Conservation (phyloP, 2,329 filamentous ascomycete genomes). For the Alternaria sp. region DNA sequence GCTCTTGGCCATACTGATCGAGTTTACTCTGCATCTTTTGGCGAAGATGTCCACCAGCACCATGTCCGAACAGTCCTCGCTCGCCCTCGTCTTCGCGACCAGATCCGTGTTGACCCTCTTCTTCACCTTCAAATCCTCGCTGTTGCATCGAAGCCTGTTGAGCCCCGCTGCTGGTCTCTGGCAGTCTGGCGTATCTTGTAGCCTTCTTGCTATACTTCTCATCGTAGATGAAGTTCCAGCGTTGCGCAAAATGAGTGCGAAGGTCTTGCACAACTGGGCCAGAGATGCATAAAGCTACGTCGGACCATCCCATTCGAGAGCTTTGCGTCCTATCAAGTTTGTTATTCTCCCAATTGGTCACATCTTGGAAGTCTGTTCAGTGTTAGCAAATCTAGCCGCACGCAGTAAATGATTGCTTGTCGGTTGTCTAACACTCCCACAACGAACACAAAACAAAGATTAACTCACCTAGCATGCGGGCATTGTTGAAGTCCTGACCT, state of each 20-base stretch:
- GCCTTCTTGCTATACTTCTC: slow-evolving; percentile 76
- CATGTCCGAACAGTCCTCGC: slow-evolving; percentile 45
- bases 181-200: slow-evolving; percentile 56
- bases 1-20: slow-evolving; percentile 33
- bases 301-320: slow-evolving; percentile 92
- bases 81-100: slow-evolving; percentile 44
- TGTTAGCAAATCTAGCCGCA: slow-evolving; percentile 24
- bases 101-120: slow-evolving; percentile 50
- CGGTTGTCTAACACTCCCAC: neutral
- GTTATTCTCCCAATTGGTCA: slow-evolving; percentile 82
- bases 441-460: neutral
- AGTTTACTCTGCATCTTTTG: slow-evolving; percentile 41
- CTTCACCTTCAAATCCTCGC: slow-evolving; percentile 45
- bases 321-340: slow-evolving; percentile 81
- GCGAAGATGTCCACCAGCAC: slow-evolving; percentile 34
- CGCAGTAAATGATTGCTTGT: neutral
- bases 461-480: slow-evolving; percentile 73
- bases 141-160: slow-evolving; percentile 47
- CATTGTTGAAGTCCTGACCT: slow-evolving; percentile 93
- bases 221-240: slow-evolving; percentile 91
- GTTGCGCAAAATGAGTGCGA: slow-evolving; percentile 78
- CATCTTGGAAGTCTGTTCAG: slow-evolving; percentile 71
- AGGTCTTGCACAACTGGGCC: slow-evolving; percentile 80
- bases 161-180: slow-evolving; percentile 43
- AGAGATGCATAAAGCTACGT: slow-evolving; percentile 78